Evolutionary conservation across 164 flowering plant species (phyloP).

Genomic region (Magnolia changhungtana): DNA sequence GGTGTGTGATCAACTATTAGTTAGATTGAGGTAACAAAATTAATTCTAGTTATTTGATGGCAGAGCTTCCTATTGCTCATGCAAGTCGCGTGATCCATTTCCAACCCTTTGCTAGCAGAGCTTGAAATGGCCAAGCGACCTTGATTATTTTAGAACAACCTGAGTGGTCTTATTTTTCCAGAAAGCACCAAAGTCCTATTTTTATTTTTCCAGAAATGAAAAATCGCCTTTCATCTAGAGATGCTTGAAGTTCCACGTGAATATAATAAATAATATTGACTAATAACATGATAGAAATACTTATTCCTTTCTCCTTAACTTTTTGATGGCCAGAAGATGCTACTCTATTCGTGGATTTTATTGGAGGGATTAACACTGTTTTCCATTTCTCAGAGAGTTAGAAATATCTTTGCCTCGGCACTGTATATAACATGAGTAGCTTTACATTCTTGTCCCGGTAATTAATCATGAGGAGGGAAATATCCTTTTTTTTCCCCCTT

Average conservation of each 20-base stretch:
- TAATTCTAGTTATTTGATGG: not conserved
- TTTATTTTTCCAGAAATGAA: not conserved
- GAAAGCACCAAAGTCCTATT: not conserved
- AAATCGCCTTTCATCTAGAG: not conserved
- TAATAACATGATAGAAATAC: not conserved
- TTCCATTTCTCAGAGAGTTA: too few relatives aligned
- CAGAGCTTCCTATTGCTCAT: not conserved
- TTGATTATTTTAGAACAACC: not conserved
- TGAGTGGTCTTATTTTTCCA: not conserved
- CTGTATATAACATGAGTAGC: not conserved
- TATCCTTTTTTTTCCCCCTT: too few relatives aligned
- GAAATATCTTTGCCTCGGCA: not conserved
- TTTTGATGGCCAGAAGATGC: too few relatives aligned
- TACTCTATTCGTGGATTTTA: not conserved
- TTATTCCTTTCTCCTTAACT: not conserved
- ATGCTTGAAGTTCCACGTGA: not conserved
- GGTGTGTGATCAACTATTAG: not conserved
- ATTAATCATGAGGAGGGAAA: too few relatives aligned
- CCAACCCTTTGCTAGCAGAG: not conserved
- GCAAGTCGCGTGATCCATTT: not conserved
- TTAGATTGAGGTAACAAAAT: not conserved
- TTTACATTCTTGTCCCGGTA: not conserved
- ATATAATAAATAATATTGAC: not conserved
- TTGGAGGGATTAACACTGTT: too few relatives aligned
- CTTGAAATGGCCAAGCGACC: not conserved